A percentile compares a stretch with the other conserved stretches of the same genome.
These are phyloP conservation scores for Starmerella floricola DNA, from an alignment of 805 yeast genomes.

Conservation along the genomic window DNA sequence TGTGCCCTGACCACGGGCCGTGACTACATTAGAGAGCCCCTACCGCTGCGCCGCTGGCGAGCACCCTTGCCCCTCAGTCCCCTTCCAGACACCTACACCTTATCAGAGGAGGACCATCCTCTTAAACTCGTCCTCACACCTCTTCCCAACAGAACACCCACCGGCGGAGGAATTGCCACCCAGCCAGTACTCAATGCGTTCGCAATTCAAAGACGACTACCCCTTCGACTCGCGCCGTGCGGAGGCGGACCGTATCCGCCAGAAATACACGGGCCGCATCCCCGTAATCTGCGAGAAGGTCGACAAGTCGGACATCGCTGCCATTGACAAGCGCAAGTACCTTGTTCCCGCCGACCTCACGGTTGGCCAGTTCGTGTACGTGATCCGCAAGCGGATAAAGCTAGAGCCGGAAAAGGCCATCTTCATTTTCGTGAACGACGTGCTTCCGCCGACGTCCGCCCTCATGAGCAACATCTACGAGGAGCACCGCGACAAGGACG, in stretches of 20 bases:
- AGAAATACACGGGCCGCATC: conserved; percentile 80
- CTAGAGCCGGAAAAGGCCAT: conserved; percentile 96
- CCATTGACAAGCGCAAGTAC: conserved; percentile 93
- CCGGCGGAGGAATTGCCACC: not conserved
- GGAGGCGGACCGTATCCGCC: conserved; percentile 81
- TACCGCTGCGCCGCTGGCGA: too few relatives aligned
- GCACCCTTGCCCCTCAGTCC: too few relatives aligned
- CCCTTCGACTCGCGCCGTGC: conserved; percentile 92
- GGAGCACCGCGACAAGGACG: conserved; percentile 96
- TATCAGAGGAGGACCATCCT: not conserved
- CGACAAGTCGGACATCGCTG: conserved; percentile 90
- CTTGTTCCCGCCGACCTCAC: conserved; percentile 92
- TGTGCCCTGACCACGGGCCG: too few relatives aligned
- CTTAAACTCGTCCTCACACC: not conserved
- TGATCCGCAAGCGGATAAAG: conserved; percentile 89
- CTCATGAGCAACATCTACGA: conserved; percentile 89
- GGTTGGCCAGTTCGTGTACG: conserved; percentile 96
- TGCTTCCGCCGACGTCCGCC: conserved; percentile 96
- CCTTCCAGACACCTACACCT: not conserved
- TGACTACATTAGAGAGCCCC: too few relatives aligned
- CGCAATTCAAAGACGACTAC: conserved; percentile 89
- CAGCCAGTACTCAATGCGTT: conserved; percentile 45
- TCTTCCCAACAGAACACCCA: not conserved
- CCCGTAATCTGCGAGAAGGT: conserved; percentile 97
- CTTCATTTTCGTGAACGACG: conserved; percentile 91